These are phyloP conservation scores for Falciphora oryzae DNA, from an alignment of 2,329 filamentous ascomycete genomes.

Conservation along the genomic window DNA sequence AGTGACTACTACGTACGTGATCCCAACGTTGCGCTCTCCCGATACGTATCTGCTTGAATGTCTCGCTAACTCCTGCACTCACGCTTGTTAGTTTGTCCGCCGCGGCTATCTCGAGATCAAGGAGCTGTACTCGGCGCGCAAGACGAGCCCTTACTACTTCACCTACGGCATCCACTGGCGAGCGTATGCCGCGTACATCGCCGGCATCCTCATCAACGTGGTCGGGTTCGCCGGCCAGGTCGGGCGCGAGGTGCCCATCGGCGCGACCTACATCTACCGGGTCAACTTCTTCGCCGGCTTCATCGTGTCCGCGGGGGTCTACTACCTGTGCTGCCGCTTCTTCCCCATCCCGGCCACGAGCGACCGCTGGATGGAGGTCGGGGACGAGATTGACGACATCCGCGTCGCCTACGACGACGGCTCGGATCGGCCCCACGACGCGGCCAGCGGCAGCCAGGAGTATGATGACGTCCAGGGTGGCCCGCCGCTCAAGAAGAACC, in stretches of 20 bases:
- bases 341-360: slow-evolving; percentile 71
- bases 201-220: slow-evolving; percentile 82
- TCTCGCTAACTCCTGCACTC: neutral
- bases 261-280: slow-evolving; percentile 81
- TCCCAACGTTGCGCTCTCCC: neutral
- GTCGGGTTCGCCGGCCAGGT: slow-evolving; percentile 85
- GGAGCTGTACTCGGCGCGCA: slow-evolving; percentile 70
- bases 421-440: neutral
- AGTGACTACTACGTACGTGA: slow-evolving; percentile 67
- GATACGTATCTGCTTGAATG: neutral
- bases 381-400: slow-evolving; percentile 53
- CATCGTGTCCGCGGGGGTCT: slow-evolving; percentile 58
- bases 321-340: slow-evolving; percentile 64
- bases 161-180: slow-evolving; percentile 73
- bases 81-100: slow-evolving; percentile 49
- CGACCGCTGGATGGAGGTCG: slow-evolving; percentile 71
- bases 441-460: slow-evolving; percentile 8
- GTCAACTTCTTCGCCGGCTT: slow-evolving; percentile 89
- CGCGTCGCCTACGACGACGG: slow-evolving; percentile 37
- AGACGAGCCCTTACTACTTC: slow-evolving; percentile 66
- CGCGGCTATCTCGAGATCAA: slow-evolving; percentile 74
- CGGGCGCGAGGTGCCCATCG: slow-evolving; percentile 63
- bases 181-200: slow-evolving; percentile 75
- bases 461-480: slow-evolving; percentile 4
- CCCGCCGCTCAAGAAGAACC: neutral